Base-by-base conservation (phyloP, 345 rosid species). In the Brassica cretica region DNA sequence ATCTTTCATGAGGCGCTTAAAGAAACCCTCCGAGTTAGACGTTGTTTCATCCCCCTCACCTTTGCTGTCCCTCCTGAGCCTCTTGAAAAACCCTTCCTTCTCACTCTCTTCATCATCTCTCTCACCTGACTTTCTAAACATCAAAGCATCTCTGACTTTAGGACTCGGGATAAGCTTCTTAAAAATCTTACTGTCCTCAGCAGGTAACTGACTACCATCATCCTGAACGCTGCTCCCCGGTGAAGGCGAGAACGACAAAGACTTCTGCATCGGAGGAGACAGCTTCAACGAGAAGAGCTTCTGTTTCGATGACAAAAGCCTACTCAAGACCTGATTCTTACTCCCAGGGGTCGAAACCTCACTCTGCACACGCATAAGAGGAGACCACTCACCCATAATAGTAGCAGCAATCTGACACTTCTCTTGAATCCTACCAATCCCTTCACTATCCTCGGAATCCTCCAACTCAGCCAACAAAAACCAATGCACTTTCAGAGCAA, bases 401-500 rank as follows among this genome's bases (percentile, higher is more conserved):
- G 98, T 95, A 19, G 98, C 97, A 1, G 98, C 97, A 82, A 87
- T 90, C 82, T 91, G 99, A 77, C 99, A 95, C 85, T 91, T 90
- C 79, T 95, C 98, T 84, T 93, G 99, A 83, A 95, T 88, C 87
- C 98, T 89, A 65, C 91, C 81, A 41, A 95, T 89, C 71, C 99
- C 98, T 73, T 95, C 98, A 82, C 89, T 93, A 77, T 95, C 98
- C 78, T 95, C 98, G 0, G 85, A 85, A 81, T 95, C 98, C 87
- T 95, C 98, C 32, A 95, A 85, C 87, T 95, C 98, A 0, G 97
- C 98, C 88, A 95, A 78, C 87, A 95, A 83, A 76, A 91, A 91
- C 99, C 99, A 93, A 71, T 95, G 96, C 89, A 95, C 98, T 81
- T 95, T 95, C 82, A 95, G 44, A 6, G 99, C 94, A 14, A 95